Conservation (phyloP, 192 early-diverging fungal genomes). For the Rhizoclosmatium globosum region DNA sequence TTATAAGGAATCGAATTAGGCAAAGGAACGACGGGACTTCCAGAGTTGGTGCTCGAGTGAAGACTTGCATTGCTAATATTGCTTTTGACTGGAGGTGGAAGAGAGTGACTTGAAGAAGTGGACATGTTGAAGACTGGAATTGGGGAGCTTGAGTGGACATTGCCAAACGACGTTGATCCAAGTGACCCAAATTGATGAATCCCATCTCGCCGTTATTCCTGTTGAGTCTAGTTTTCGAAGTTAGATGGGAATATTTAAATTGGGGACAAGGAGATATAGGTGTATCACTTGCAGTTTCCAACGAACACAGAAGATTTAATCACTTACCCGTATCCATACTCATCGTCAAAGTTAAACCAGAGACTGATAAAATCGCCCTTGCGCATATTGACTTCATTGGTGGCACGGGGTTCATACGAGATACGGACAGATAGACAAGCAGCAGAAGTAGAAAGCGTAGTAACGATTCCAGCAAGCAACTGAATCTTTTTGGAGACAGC, state of each 20-base stretch:
- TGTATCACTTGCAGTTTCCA: not conserved
- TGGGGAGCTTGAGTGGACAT: conserved; percentile 28
- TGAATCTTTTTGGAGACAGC: not conserved
- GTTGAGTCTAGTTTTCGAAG: conserved; percentile 11
- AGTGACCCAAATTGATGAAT: conserved; percentile 34
- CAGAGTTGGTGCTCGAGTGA: not conserved
- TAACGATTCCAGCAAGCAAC: conserved; percentile 20
- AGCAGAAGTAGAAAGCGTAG: not conserved
- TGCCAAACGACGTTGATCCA: conserved; percentile 30
- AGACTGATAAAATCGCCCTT: conserved; percentile 26
- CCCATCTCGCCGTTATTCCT: conserved; percentile 24
- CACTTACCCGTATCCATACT: conserved; percentile 37
- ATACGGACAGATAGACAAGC: conserved; percentile 23
- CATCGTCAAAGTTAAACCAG: conserved; percentile 37
- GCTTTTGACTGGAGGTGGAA: not conserved
- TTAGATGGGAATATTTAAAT: not conserved
- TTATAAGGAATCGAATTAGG: too few species aligned
- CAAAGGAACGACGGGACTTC: too few species aligned
- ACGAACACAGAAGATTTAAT: not conserved
- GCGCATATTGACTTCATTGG: conserved; percentile 34
- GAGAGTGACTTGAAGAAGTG: not conserved
- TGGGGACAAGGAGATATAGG: not conserved
- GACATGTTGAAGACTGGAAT: conserved; percentile 11
- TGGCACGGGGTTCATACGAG: conserved; percentile 36
- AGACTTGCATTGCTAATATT: not conserved